Evolutionary conservation across 208 protist species (phyloP), one percentile per base, ranked within the genome.

Genomic region (Porcisia deanei): DNA sequence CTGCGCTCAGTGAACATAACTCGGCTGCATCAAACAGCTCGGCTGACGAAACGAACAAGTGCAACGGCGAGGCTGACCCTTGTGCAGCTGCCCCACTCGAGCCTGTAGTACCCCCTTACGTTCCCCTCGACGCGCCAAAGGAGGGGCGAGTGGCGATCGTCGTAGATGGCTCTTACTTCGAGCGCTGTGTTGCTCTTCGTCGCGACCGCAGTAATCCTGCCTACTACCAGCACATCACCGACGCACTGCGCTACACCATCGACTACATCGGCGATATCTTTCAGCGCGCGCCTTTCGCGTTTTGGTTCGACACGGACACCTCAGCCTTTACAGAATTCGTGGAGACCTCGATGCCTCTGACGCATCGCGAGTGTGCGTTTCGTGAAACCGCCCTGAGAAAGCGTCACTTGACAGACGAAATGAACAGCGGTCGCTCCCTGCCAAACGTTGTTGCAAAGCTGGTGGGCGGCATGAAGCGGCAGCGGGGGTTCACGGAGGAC

Each of bases 151-250:
- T 95, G 30, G 88, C 85, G 20, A 86, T 97, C 7, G 84, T 97
- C 49, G 90, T 97, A 61, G 93, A 97, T 64, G 93, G 93, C 3
- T 80, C 88, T 10, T 97, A 95, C 79, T 97, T 97, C 83, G 93
- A 95, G 77, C 93, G 88, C 25, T 90, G 89, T 75, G 63, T 97
- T 3, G 55, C 74, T 53, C 71, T 72, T 20, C 67, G 73, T 10
- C 73, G 77, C 54, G 75, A 83, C 22, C 80, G 78, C 55, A 72
- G 76, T 37, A 76, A 77, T 43, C 84, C 84, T 37, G 81, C 58
- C 57, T 92, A 95, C 71, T 95, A 95, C 83, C 76, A 67, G 18
- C 74, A 75, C 70, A 82, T 87, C 37, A 73, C 83, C 16, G 85
- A 86, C 4, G 83, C 85, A 1, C 82, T 97, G 72, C 83, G 76